phyloP scores from a whole-genome alignment of 164 flowering plant species.

The Liriodendron chinense region DNA sequence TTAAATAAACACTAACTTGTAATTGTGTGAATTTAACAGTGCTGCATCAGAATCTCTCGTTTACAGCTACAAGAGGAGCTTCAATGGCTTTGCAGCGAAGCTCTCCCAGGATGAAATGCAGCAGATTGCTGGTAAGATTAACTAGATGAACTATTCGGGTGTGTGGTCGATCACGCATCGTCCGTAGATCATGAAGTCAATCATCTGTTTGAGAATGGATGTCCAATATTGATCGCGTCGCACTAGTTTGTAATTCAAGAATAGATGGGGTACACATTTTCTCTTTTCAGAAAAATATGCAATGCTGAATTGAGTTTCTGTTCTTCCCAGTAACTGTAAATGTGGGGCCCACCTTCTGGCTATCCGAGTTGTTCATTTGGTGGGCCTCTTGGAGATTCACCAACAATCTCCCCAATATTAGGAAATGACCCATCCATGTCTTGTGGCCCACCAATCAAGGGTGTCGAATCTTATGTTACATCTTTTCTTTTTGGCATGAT shows the following conservation, averaged over 20 bases:
- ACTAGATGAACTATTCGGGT: no score
- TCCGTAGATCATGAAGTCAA: no score
- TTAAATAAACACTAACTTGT: neutral
- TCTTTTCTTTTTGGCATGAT: neutral
- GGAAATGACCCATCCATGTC: no score
- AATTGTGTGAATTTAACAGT: conserved; percentile 17
- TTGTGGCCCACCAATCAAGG: neutral
- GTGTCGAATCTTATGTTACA: neutral
- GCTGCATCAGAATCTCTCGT: conserved; percentile 28
- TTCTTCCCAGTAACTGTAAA: no score
- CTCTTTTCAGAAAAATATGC: neutral
- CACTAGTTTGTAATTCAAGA: no score
- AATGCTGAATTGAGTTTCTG: no score
- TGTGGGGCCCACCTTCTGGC: no score
- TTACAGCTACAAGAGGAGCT: conserved; percentile 45
- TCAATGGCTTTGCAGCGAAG: conserved; percentile 48
- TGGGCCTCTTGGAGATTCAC: neutral
- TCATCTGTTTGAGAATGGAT: no score
- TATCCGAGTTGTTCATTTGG: neutral
- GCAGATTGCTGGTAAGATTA: neutral
- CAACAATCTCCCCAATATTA: neutral
- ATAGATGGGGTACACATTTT: neutral
- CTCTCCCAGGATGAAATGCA: conserved; percentile 31
- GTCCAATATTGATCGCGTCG: no score
- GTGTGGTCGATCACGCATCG: no score